phyloP scores from a whole-genome alignment of 2,329 filamentous ascomycete species.

The Hypoxylon sp. region DNA sequence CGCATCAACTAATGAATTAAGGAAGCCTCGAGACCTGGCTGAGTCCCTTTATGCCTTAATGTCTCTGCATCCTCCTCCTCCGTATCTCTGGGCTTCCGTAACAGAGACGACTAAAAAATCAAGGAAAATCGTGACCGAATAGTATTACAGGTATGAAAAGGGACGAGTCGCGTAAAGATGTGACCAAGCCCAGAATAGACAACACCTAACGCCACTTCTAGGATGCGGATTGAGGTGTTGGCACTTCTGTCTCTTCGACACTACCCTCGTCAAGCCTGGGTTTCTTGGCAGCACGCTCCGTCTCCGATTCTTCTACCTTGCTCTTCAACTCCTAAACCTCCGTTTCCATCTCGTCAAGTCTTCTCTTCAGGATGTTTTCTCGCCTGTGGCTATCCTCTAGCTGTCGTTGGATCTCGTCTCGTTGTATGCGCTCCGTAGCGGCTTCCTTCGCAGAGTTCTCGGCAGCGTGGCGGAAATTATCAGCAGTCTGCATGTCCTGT shows the following conservation, averaged over 20 bases:
- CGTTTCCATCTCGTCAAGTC: slow-evolving; percentile 80
- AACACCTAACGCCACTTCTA: slow-evolving; percentile 18
- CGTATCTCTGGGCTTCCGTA: slow-evolving; percentile 24
- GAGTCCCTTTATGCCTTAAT: slow-evolving; percentile 27
- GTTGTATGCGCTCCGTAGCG: slow-evolving; percentile 64
- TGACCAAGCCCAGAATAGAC: slow-evolving; percentile 9
- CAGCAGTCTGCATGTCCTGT: slow-evolving; percentile 74
- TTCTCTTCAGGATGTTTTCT: slow-evolving; percentile 82
- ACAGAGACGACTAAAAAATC: slow-evolving; percentile 23
- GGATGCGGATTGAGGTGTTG: slow-evolving; percentile 39
- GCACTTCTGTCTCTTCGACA: slow-evolving; percentile 36
- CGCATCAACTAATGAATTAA: slow-evolving; percentile 38
- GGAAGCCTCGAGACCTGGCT: slow-evolving; percentile 24
- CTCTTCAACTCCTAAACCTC: slow-evolving; percentile 51
- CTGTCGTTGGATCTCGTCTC: slow-evolving; percentile 61
- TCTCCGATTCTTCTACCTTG: slow-evolving; percentile 40
- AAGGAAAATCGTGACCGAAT: slow-evolving; percentile 38
- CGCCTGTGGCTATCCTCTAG: slow-evolving; percentile 80
- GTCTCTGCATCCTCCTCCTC: slow-evolving; percentile 28
- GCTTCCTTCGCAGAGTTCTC: slow-evolving; percentile 66
- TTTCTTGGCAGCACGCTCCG: slow-evolving; percentile 41
- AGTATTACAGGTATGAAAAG: slow-evolving; percentile 39
- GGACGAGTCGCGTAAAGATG: slow-evolving; percentile 21
- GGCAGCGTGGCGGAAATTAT: slow-evolving; percentile 57
- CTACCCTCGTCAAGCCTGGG: slow-evolving; percentile 39